phyloP scores from a whole-genome alignment of 768 basidiomycete species.

The Xerocomus brunneocitrinus region DNA sequence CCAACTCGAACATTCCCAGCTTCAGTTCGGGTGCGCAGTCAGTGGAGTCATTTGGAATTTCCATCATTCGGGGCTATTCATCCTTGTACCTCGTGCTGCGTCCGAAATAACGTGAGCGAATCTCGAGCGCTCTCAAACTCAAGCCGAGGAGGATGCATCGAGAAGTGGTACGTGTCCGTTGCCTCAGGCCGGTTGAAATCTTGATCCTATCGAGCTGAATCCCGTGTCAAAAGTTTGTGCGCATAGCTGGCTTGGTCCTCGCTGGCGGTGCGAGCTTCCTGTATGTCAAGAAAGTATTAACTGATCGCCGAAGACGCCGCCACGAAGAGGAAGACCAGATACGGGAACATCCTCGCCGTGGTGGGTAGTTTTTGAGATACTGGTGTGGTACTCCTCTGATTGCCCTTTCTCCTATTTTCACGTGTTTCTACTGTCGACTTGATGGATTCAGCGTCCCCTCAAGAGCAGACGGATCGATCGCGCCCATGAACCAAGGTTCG shows the following conservation, averaged over 20 bases:
- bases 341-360: slow-evolving; percentile 4
- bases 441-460: slow-evolving; percentile 1
- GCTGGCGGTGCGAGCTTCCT: slow-evolving; percentile 28
- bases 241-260: slow-evolving; percentile 27
- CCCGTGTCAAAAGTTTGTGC: slow-evolving; percentile 14
- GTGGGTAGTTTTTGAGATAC: slow-evolving; percentile 1
- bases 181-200: not conserved
- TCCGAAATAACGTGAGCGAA: not conserved
- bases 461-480: slow-evolving; percentile 3
- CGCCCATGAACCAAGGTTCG: slow-evolving; percentile 4
- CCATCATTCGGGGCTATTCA: not conserved
- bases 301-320: slow-evolving; percentile 21
- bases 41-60: not conserved
- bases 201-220: not conserved
- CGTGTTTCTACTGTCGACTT: not conserved
- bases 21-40: slow-evolving; percentile 12
- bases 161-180: slow-evolving; percentile 14
- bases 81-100: not conserved
- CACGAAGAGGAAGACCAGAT: slow-evolving; percentile 15
- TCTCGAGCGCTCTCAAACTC: not conserved
- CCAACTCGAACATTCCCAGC: slow-evolving; percentile 9
- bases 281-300: slow-evolving; percentile 29
- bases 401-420: not conserved
- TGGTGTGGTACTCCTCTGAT: slow-evolving; percentile 4
- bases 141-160: slow-evolving; percentile 12